Conservation (phyloP, 2,329 filamentous ascomycete genomes). For the Trichoderma harzianum region DNA sequence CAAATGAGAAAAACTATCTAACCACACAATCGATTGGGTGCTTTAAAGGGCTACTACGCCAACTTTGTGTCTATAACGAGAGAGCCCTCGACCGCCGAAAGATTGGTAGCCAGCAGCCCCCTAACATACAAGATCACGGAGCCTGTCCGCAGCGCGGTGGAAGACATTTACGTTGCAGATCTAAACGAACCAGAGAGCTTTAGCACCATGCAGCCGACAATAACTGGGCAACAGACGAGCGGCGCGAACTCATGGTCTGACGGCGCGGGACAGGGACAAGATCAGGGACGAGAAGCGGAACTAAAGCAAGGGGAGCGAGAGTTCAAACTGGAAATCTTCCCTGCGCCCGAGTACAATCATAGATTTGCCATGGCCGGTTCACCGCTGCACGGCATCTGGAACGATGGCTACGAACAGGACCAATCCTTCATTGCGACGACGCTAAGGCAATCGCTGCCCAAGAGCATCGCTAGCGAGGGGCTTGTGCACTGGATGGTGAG, state of each 20-base stretch:
- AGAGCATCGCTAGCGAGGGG: slow-evolving; percentile 36
- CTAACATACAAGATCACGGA: slow-evolving; percentile 43
- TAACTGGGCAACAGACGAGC: background rate
- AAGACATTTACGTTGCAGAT: slow-evolving; percentile 34
- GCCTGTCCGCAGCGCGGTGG: slow-evolving; percentile 24
- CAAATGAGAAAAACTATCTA: background rate
- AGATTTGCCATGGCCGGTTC: slow-evolving; percentile 33
- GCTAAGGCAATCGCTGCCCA: slow-evolving; percentile 39
- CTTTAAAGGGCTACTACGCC: slow-evolving; percentile 41
- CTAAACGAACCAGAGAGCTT: slow-evolving; percentile 25
- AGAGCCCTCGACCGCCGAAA: slow-evolving; percentile 36
- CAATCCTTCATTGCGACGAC: slow-evolving; percentile 36
- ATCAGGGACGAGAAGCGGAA: background rate
- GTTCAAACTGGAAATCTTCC: slow-evolving; percentile 43
- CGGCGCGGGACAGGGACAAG: slow-evolving; percentile 25
- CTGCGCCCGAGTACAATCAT: slow-evolving; percentile 40
- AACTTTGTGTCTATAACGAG: slow-evolving; percentile 51
- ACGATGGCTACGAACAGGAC: slow-evolving; percentile 31
- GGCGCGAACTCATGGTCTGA: slow-evolving; percentile 2
- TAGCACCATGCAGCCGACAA: slow-evolving; percentile 11
- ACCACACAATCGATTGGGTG: slow-evolving; percentile 11
- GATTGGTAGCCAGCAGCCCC: slow-evolving; percentile 45
- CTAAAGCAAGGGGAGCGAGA: slow-evolving; percentile 27
- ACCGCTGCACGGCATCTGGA: slow-evolving; percentile 43
- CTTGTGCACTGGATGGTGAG: slow-evolving; percentile 43